A percentile compares a stretch with the other conserved stretches of the same genome.
Evolutionary conservation across 208 protist species (phyloP).

Genomic region (Leishmania braziliensis): DNA sequence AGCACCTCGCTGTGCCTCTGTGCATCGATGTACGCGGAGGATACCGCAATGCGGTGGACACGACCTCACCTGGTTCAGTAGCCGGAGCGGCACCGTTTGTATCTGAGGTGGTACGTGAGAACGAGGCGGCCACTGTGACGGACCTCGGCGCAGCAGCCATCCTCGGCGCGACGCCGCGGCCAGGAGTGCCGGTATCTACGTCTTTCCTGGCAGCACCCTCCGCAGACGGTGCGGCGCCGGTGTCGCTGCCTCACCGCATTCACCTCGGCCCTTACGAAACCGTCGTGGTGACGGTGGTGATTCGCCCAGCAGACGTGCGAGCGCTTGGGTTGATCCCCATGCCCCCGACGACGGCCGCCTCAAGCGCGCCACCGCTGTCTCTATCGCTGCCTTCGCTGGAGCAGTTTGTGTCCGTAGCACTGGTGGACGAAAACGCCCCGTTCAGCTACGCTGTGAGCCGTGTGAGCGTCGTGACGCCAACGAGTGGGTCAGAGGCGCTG

Average conservation of each 20-base stretch:
- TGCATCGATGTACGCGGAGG: conserved; percentile 45
- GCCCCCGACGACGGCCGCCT: neutral
- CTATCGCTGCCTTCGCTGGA: conserved; percentile 59
- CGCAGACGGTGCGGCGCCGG: conserved; percentile 7
- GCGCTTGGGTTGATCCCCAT: neutral
- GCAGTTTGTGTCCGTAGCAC: conserved; percentile 61
- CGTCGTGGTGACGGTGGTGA: conserved; percentile 25
- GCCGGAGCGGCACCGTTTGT: neutral
- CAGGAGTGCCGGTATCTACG: conserved; percentile 8
- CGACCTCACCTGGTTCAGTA: neutral
- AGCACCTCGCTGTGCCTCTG: conserved; percentile 42
- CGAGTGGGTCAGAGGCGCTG: conserved; percentile 32
- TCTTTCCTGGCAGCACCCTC: conserved; percentile 20
- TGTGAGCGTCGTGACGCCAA: conserved; percentile 52
- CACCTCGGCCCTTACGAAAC: conserved; percentile 29
- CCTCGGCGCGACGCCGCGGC: neutral
- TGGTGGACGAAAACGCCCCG: conserved; percentile 77
- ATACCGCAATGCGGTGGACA: neutral
- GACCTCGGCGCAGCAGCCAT: neutral
- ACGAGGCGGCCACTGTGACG: neutral
- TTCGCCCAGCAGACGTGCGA: conserved; percentile 16
- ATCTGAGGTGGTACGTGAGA: conserved; percentile 5
- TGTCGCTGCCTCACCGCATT: conserved; percentile 25
- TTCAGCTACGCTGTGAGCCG: conserved; percentile 61
- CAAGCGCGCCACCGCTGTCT: neutral